Evolutionary conservation across 768 basidiomycete species (phyloP), one percentile per base, ranked within the genome.

Genomic region (Suillus weaverae): DNA sequence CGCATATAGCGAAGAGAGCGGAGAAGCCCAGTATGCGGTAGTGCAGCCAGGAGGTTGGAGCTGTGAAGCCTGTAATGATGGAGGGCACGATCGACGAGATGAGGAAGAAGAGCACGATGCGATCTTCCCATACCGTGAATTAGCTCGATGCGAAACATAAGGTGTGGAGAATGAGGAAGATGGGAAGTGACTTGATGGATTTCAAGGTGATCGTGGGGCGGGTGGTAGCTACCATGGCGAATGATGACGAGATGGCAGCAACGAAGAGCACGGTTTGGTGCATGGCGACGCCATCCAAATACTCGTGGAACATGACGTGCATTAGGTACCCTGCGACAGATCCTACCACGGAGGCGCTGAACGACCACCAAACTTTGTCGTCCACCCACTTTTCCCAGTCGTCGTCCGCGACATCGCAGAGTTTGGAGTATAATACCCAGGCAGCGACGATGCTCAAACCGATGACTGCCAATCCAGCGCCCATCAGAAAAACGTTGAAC

Each of bases 101-200:
- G 65, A 89, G 79, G 62, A 99, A 83, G 83, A 89, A 96, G 9
- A 88, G 85, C 13, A 91, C 81, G 62, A 93, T 81, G 38, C 85
- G 85, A 74, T 98, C 96, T 83, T 99, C 97, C 95, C 95, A 98
- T 75, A 99, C 86, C n/a, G 92, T 94, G 81, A 94, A 97, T 0
- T 95, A 97, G 80, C 99, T 99, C 32, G 95, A 97, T 18, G 90
- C 85, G 77, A 97, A 97, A 8, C 89, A 81, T 4, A 90, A 62
- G 1, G 89, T 77, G 70, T 99, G 95, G 3, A 94, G 79, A 63
- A 86, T 63, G 62, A 90, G 82, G 39, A 87, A 77, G 44, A 91
- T 67, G 1, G 83, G 80, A 2, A 76, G 65, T 22, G 78, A 44
- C 44, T 77, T 69, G 39, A 69, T 57, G 13, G 69, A 70, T 18